phyloP scores from a whole-genome alignment of 2,329 filamentous ascomycete genomes.

The Huntiella bhutanensis region DNA sequence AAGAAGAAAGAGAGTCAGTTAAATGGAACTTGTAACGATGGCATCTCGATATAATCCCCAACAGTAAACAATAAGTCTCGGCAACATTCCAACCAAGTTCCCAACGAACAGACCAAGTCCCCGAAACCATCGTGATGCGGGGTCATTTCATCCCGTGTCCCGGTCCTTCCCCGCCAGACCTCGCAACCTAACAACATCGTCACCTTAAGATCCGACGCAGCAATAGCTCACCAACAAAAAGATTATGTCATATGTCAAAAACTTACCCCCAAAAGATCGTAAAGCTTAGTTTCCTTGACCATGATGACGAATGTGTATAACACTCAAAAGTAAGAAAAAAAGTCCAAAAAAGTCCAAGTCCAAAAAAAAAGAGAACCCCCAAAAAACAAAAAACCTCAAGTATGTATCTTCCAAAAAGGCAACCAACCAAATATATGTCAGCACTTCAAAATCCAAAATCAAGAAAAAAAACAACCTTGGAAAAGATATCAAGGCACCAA shows the following conservation, averaged over 20 bases:
- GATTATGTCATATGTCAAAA: neutral
- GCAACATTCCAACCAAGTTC: neutral
- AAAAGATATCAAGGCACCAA: neutral
- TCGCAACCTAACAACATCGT: neutral
- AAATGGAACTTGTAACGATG: too few relatives aligned
- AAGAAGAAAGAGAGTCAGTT: neutral
- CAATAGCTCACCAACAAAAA: neutral
- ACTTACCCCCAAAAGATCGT: constrained; percentile 60
- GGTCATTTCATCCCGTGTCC: neutral
- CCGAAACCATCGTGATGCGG: neutral
- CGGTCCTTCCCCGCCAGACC: too few relatives aligned
- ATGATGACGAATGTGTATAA: constrained; percentile 23
- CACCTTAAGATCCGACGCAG: neutral
- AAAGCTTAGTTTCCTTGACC: constrained; percentile 64
- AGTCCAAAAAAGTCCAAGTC: neutral
- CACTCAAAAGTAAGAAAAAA: neutral
- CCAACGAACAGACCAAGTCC: neutral
- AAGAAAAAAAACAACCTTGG: neutral
- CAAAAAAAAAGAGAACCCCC: neutral
- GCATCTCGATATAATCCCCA: neutral
- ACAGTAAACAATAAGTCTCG: neutral
- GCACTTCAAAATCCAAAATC: neutral
- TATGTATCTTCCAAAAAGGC: neutral
- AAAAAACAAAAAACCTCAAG: neutral
- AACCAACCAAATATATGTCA: neutral